Percentiles rank a stretch among this genome's conserved stretches.
phyloP scores from a whole-genome alignment of 345 rosid genomes.

The Hibiscus trionum region DNA sequence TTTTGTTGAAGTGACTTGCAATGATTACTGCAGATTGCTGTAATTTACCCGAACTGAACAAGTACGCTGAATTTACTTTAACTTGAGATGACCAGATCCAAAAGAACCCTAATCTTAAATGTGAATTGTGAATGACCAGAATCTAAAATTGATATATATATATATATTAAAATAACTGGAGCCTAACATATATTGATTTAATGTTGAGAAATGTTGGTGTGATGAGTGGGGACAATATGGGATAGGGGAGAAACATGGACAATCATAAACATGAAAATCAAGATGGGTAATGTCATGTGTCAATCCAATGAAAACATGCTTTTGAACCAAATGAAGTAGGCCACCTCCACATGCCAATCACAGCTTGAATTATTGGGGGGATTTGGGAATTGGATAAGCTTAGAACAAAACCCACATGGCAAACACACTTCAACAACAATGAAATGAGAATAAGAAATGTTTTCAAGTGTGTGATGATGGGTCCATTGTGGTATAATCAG shows the following conservation, averaged over 20 bases:
- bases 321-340: neutral
- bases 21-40: too few species aligned
- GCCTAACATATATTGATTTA: too few species aligned
- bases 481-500: neutral
- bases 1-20: too few species aligned
- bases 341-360: neutral
- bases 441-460: neutral
- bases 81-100: too few species aligned
- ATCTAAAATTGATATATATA: too few species aligned
- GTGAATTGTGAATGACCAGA: too few species aligned
- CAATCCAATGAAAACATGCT: neutral
- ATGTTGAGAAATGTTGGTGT: neutral
- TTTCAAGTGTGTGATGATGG: neutral
- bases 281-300: neutral
- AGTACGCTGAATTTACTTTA: too few species aligned
- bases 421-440: neutral
- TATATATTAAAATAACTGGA: too few species aligned
- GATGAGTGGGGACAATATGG: neutral
- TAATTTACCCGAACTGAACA: too few species aligned
- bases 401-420: slow-evolving; percentile 6
- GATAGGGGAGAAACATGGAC: slow-evolving; percentile 10
- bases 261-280: slow-evolving; percentile 3
- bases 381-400: neutral
- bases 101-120: too few species aligned
- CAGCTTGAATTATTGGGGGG: neutral